Conservation (phyloP, 495 filamentous ascomycete genomes). For the Tetracladium marchalianum region DNA sequence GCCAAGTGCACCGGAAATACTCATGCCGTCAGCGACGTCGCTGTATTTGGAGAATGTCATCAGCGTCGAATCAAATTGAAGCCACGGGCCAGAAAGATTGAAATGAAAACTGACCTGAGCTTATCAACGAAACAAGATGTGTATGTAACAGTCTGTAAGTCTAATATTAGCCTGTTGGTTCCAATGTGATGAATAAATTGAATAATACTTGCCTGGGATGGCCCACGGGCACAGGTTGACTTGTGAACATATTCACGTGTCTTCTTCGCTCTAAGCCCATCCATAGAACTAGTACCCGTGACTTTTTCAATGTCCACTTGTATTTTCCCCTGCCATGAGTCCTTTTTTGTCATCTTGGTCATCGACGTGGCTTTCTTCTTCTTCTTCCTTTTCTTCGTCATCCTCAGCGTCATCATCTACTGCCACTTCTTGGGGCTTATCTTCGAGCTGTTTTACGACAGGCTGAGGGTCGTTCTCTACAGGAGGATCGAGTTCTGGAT, state of each 20-base stretch:
- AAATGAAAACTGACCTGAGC: no score
- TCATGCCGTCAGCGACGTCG: slow-evolving; percentile 13
- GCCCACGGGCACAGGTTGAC: neutral
- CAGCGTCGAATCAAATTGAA: no score
- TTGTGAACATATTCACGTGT: neutral
- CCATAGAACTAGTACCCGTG: neutral
- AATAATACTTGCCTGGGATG: neutral
- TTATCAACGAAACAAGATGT: slow-evolving; percentile 9
- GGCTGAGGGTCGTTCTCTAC: neutral
- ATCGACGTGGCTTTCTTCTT: neutral
- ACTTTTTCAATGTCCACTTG: neutral
- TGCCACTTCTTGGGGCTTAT: neutral
- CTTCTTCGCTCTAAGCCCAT: neutral
- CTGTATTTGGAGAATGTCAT: no score
- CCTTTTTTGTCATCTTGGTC: neutral
- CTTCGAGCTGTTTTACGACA: neutral
- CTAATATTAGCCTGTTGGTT: neutral
- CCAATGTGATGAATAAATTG: no score
- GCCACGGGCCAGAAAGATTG: no score
- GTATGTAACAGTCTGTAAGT: slow-evolving; percentile 10
- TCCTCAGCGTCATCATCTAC: neutral
- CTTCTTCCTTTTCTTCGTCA: neutral
- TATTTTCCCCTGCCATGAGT: neutral
- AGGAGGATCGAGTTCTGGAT: neutral
- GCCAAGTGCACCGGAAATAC: slow-evolving; percentile 3